Evolutionary conservation across 2,329 filamentous ascomycete species (phyloP).

Genomic region (Xylariaceae sp.): DNA sequence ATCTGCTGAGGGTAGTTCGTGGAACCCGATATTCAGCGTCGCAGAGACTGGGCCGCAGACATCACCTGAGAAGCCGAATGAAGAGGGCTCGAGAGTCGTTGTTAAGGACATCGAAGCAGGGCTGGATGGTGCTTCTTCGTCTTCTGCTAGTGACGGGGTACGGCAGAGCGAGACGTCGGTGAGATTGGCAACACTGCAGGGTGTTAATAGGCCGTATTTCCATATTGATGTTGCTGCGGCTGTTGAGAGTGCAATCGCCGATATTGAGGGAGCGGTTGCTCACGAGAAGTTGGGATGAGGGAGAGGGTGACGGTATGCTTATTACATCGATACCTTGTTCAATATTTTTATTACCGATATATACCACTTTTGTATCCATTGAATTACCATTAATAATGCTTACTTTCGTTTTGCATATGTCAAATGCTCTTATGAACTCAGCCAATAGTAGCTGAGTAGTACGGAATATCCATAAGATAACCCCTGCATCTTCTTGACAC

Average conservation of each 20-base stretch:
- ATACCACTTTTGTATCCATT: no score
- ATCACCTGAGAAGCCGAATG: constrained; percentile 1
- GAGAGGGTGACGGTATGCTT: no score
- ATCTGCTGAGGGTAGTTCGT: constrained; percentile 10
- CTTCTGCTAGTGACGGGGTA: constrained; percentile 17
- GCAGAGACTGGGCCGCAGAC: constrained; percentile 15
- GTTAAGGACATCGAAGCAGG: constrained; percentile 14
- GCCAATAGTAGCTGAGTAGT: no score
- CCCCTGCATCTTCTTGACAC: no score
- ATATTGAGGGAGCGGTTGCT: constrained; percentile 25
- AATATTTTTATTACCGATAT: no score
- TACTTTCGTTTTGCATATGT: no score
- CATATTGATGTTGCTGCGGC: constrained; percentile 51
- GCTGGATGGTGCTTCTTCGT: constrained; percentile 14
- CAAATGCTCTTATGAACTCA: no score
- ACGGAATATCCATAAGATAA: no score
- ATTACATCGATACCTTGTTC: no score
- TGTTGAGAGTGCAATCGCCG: constrained; percentile 42
- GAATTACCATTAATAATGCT: no score
- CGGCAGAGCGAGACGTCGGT: constrained; percentile 29
- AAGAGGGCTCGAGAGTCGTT: constrained; percentile 11
- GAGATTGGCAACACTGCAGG: constrained; percentile 40
- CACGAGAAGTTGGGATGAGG: constrained; percentile 5
- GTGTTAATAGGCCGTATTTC: constrained; percentile 51
- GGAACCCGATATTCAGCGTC: constrained; percentile 27